Percentiles rank a stretch among this genome's conserved stretches.
Conservation (phyloP, 495 filamentous ascomycete genomes). For the Arthonia radiata region DNA sequence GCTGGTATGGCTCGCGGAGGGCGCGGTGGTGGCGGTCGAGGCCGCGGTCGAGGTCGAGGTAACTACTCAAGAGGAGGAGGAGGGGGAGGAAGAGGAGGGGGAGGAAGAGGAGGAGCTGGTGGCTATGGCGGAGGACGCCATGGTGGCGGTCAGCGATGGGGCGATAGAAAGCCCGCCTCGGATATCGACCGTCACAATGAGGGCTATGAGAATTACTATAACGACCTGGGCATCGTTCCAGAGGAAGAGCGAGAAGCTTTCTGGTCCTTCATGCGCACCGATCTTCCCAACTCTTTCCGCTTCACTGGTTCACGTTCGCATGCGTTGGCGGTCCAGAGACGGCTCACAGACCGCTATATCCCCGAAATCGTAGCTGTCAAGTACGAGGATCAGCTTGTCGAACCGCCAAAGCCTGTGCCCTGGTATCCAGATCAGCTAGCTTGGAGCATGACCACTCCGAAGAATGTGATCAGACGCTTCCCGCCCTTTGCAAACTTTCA, state of each 20-base stretch:
- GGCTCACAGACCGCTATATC: constrained; percentile 65
- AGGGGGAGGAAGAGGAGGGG: constrained; percentile 1
- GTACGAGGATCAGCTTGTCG: constrained; percentile 47
- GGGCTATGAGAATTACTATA: constrained; percentile 62
- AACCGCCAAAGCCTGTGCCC: constrained; percentile 50
- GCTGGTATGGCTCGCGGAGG: too few relatives aligned
- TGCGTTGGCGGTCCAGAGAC: constrained; percentile 64
- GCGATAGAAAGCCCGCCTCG: constrained; percentile 20
- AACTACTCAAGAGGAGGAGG: too few relatives aligned
- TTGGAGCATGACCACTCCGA: constrained; percentile 90
- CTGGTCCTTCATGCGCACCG: constrained; percentile 54
- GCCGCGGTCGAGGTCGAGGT: too few relatives aligned
- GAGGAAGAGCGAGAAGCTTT: constrained; percentile 53
- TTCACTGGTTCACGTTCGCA: constrained; percentile 90
- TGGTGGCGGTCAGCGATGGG: constrained; percentile 9
- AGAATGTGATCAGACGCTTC: constrained; percentile 75
- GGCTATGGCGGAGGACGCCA: constrained; percentile 9
- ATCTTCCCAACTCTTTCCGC: constrained; percentile 86
- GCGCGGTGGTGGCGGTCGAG: too few relatives aligned
- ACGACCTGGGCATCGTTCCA: constrained; percentile 40
- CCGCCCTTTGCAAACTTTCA: constrained; percentile 85
- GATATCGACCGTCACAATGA: constrained; percentile 47
- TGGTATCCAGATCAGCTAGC: constrained; percentile 91
- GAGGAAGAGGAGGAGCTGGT: constrained; percentile 11
- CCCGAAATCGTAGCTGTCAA: constrained; percentile 65